Evolutionary conservation across 2,329 filamentous ascomycete species (phyloP).

Genomic region (Fonsecaea nubica): DNA sequence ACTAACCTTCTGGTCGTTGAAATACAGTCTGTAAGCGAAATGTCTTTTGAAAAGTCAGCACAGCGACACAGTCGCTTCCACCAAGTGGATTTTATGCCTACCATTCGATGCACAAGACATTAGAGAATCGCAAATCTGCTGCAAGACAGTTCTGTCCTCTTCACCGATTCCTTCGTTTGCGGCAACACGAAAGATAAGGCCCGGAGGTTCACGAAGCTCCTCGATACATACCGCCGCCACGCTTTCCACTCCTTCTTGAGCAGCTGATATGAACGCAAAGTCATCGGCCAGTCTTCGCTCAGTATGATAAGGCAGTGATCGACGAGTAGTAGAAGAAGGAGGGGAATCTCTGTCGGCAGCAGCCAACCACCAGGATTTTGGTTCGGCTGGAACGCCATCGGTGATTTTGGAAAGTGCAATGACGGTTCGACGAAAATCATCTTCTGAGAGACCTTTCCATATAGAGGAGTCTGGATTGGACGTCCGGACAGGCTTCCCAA

Average conservation of each 20-base stretch:
- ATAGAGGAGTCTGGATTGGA: conserved; percentile 35
- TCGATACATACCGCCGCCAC: conserved; percentile 45
- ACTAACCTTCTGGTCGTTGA: conserved; percentile 11
- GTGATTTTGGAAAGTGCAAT: conserved; percentile 33
- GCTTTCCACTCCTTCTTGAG: conserved; percentile 40
- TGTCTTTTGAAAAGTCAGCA: conserved; percentile 13
- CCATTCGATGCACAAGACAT: conserved; percentile 22
- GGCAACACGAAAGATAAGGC: conserved; percentile 22
- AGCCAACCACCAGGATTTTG: conserved; percentile 20
- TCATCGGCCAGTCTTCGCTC: conserved; percentile 44
- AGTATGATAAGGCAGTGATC: conserved; percentile 19
- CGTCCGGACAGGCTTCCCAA: conserved; percentile 25
- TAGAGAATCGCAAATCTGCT: conserved; percentile 17
- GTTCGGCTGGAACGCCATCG: conserved; percentile 21
- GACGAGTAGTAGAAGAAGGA: background rate
- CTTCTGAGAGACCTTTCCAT: conserved; percentile 35
- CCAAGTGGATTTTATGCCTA: background rate
- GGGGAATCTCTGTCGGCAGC: background rate
- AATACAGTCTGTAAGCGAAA: conserved; percentile 14
- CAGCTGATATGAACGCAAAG: conserved; percentile 43
- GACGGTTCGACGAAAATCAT: conserved; percentile 37
- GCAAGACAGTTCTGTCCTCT: conserved; percentile 3
- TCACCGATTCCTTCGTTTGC: conserved; percentile 27
- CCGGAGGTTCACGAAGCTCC: conserved; percentile 28
- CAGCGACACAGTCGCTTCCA: background rate